A percentile compares a stretch with the other conserved stretches of the same genome.
phyloP scores from a whole-genome alignment of 2,329 filamentous ascomycete species.

The Monosporascus ibericus region DNA sequence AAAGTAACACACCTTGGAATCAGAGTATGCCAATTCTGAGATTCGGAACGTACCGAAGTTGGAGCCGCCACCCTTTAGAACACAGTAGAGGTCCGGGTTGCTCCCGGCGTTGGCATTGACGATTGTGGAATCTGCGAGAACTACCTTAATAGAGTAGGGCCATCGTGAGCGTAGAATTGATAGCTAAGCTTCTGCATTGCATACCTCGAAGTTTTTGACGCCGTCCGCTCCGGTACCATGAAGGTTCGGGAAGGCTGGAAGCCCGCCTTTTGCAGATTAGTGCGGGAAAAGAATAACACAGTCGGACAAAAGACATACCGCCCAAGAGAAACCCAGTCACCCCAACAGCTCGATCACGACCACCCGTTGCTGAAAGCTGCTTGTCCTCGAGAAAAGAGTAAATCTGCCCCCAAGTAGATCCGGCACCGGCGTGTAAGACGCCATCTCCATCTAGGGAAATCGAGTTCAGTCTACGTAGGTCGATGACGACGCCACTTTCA shows the following conservation, averaged over 20 bases:
- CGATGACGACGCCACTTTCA: conserved; percentile 10
- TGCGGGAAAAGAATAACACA: neutral
- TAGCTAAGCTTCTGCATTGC: neutral
- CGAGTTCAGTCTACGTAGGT: conserved; percentile 7
- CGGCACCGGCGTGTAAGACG: conserved; percentile 6
- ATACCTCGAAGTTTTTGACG: conserved; percentile 13
- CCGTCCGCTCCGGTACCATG: conserved; percentile 11
- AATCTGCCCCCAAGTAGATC: conserved; percentile 8
- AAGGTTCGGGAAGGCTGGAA: conserved; percentile 12
- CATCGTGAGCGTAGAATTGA: neutral
- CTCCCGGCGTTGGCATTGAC: conserved; percentile 8
- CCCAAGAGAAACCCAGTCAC: conserved; percentile 12
- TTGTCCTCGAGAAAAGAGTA: conserved; percentile 12
- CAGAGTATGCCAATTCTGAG: neutral
- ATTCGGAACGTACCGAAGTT: conserved; percentile 11
- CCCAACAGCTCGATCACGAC: conserved; percentile 10
- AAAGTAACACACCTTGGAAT: neutral
- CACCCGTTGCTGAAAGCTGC: conserved; percentile 7
- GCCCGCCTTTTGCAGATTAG: conserved; percentile 7
- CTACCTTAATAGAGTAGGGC: neutral
- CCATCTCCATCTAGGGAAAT: conserved; percentile 1
- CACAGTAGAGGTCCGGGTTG: conserved; percentile 10
- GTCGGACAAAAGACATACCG: conserved; percentile 1
- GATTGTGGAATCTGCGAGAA: conserved; percentile 10
- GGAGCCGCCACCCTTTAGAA: conserved; percentile 13